Conservation (phyloP, 2,329 filamentous ascomycete genomes). For the Nothophoma quercina region DNA sequence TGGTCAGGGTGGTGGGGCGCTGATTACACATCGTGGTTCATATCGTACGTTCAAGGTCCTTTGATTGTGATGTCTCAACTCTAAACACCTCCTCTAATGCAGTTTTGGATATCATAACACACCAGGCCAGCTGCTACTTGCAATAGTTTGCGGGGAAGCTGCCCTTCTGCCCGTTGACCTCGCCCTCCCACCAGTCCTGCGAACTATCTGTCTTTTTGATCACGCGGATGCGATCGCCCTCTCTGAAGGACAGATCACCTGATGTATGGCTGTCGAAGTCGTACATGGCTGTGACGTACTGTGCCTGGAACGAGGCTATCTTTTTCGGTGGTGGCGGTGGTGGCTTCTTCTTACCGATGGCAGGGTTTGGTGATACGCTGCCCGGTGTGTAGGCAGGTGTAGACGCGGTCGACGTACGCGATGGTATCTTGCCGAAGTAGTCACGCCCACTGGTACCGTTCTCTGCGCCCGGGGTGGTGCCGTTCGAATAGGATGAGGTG, state of each 20-base stretch:
- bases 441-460: slow-evolving; percentile 37
- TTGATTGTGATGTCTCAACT: too few relatives aligned
- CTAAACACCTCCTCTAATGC: slow-evolving; percentile 32
- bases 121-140: slow-evolving; percentile 43
- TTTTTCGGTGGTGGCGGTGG: slow-evolving; percentile 76
- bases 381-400: slow-evolving; percentile 30
- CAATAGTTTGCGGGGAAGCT: slow-evolving; percentile 88
- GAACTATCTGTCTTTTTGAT: slow-evolving; percentile 79
- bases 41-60: too few relatives aligned
- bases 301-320: slow-evolving; percentile 57
- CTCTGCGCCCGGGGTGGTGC: slow-evolving; percentile 18
- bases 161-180: slow-evolving; percentile 71
- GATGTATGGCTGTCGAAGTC: slow-evolving; percentile 73
- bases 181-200: slow-evolving; percentile 90
- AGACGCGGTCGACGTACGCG: slow-evolving; percentile 45
- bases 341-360: slow-evolving; percentile 72
- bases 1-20: too few relatives aligned
- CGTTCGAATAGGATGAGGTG: slow-evolving; percentile 39
- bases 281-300: slow-evolving; percentile 76
- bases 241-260: slow-evolving; percentile 76
- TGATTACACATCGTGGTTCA: too few relatives aligned
- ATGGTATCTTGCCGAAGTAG: slow-evolving; percentile 55
- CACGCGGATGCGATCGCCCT: slow-evolving; percentile 80
- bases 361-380: slow-evolving; percentile 53
- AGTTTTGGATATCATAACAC: slow-evolving; percentile 31